These are phyloP conservation scores for Rhizopogon sp. DNA, from an alignment of 768 basidiomycete species.

Conservation along the genomic window DNA sequence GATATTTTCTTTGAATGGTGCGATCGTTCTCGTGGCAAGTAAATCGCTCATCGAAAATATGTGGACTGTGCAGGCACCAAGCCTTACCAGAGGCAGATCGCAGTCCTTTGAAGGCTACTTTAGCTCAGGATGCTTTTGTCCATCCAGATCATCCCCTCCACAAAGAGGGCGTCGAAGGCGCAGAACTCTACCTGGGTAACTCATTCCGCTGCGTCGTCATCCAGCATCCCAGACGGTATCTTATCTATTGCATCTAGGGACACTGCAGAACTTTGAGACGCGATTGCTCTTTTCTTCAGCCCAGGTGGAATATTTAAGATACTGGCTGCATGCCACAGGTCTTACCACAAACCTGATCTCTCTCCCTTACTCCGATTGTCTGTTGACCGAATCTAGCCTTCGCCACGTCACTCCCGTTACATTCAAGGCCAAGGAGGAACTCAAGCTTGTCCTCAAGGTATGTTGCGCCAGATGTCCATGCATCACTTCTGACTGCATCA, in stretches of 20 bases:
- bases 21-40: conserved; percentile 3
- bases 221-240: background rate
- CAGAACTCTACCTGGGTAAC: conserved; percentile 67
- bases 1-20: conserved; percentile 85
- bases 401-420: conserved; percentile 52
- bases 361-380: conserved; percentile 73
- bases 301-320: conserved; percentile 81
- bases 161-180: conserved; percentile 55
- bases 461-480: background rate
- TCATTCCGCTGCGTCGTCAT: background rate
- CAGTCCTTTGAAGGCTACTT: conserved; percentile 59
- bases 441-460: conserved; percentile 62
- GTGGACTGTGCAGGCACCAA: conserved; percentile 40
- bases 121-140: conserved; percentile 69
- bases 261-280: conserved; percentile 64
- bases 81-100: conserved; percentile 55
- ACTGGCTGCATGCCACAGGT: conserved; percentile 75
- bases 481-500: background rate
- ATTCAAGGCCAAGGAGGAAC: conserved; percentile 47
- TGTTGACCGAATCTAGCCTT: conserved; percentile 57
- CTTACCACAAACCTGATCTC: conserved; percentile 62
- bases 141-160: conserved; percentile 71
- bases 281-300: conserved; percentile 80
- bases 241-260: conserved; percentile 37
- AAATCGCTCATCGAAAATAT: background rate